Conservation (phyloP, 495 filamentous ascomycete species). For the Aspergillus egyptiacus region DNA sequence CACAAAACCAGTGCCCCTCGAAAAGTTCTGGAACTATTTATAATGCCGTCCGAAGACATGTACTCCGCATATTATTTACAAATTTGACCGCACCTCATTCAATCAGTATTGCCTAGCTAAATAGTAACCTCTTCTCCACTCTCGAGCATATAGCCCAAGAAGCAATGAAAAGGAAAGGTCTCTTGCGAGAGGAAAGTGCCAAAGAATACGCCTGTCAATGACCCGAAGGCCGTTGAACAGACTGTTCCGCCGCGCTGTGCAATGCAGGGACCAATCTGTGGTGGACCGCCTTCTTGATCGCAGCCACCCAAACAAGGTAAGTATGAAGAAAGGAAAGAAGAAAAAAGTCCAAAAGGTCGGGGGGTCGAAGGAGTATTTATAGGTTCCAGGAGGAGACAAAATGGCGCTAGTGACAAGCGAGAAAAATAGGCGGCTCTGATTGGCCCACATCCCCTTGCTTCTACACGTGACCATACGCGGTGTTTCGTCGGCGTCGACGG, state of each 20-base stretch:
- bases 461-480: neutral
- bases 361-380: conserved; percentile 23
- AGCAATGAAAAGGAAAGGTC: conserved; percentile 53
- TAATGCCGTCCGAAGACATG: too few species aligned
- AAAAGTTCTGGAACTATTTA: too few species aligned
- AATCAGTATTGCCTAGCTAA: neutral
- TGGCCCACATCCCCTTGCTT: neutral
- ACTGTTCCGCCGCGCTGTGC: conserved; percentile 66
- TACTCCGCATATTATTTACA: too few species aligned
- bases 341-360: conserved; percentile 23
- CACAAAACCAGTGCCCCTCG: too few species aligned
- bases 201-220: conserved; percentile 71
- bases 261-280: conserved; percentile 66
- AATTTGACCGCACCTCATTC: too few species aligned
- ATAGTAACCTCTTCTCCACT: conserved; percentile 46
- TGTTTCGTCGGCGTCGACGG: too few species aligned
- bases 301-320: conserved; percentile 64
- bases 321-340: conserved; percentile 61
- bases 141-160: conserved; percentile 36
- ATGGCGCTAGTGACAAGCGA: conserved; percentile 32
- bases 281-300: conserved; percentile 56
- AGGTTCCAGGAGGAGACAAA: conserved; percentile 1
- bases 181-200: conserved; percentile 44
- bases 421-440: neutral
- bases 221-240: conserved; percentile 63